Percentiles rank a stretch among this genome's conserved stretches.
These are phyloP conservation scores for Pseudotulostoma volvatum DNA, from an alignment of 495 filamentous ascomycete species.

Conservation along the genomic window DNA sequence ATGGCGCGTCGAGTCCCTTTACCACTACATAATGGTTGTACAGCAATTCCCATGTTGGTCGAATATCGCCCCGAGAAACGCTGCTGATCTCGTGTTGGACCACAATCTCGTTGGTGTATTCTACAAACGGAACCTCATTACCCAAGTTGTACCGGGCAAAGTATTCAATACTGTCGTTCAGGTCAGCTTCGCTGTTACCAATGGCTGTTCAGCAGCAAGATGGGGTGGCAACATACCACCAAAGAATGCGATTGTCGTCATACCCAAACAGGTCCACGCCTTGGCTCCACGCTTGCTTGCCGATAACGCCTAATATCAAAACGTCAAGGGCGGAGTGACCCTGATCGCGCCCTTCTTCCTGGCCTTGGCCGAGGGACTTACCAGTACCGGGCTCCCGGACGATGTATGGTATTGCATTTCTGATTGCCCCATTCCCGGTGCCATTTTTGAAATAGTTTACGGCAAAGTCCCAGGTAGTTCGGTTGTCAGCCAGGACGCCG, in stretches of 20 bases:
- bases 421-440: slow-evolving; percentile 19
- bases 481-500: slow-evolving; percentile 25
- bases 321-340: slow-evolving; percentile 25
- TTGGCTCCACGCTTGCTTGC: slow-evolving; percentile 27
- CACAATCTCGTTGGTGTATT: slow-evolving; percentile 20
- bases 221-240: slow-evolving; percentile 12
- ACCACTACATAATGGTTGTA: slow-evolving; percentile 23
- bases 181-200: too few relatives aligned
- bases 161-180: slow-evolving; percentile 20
- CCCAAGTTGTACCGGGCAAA: slow-evolving; percentile 27
- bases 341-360: slow-evolving; percentile 30
- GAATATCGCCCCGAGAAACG: slow-evolving; percentile 13
- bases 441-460: slow-evolving; percentile 23
- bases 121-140: slow-evolving; percentile 24
- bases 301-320: slow-evolving; percentile 21
- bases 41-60: slow-evolving; percentile 25
- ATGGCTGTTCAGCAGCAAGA: too few relatives aligned
- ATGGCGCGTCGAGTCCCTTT: slow-evolving; percentile 19
- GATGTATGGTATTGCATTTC: slow-evolving; percentile 15
- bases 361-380: slow-evolving; percentile 19
- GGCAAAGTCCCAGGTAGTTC: slow-evolving; percentile 20
- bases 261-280: slow-evolving; percentile 22
- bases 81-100: slow-evolving; percentile 17
- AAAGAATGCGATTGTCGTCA: slow-evolving; percentile 18
- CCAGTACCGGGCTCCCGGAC: slow-evolving; percentile 8